phyloP scores from a whole-genome alignment of 2,329 filamentous ascomycete species.

The Lachnellula hyalina region DNA sequence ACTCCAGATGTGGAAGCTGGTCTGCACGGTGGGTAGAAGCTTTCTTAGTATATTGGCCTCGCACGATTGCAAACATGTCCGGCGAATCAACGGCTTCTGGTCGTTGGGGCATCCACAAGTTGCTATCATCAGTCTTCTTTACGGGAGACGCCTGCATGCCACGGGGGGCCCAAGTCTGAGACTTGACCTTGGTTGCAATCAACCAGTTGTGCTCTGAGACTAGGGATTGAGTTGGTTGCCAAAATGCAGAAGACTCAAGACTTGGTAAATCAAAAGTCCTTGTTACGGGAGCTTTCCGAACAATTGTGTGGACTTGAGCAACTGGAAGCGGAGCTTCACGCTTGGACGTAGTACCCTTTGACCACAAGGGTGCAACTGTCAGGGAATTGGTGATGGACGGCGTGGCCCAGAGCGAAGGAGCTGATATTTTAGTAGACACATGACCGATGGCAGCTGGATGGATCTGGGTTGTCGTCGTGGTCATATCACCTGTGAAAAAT shows the following conservation, averaged over 20 bases:
- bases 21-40: background rate
- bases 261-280: background rate
- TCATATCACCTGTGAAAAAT: conserved; percentile 18
- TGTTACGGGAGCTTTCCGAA: background rate
- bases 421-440: background rate
- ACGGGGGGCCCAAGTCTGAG: conserved; percentile 8
- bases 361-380: background rate
- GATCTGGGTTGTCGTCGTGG: conserved; percentile 9
- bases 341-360: background rate
- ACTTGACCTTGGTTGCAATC: background rate
- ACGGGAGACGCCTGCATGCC: background rate
- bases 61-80: conserved; percentile 17
- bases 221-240: conserved; percentile 1
- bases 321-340: background rate
- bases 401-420: background rate
- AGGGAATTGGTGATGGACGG: background rate
- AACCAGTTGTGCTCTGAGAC: background rate
- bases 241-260: conserved; percentile 10
- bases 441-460: conserved; percentile 21
- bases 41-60: conserved; percentile 7
- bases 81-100: background rate
- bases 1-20: conserved; percentile 11
- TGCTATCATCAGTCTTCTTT: background rate
- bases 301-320: background rate
- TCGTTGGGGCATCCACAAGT: conserved; percentile 11